Conservation (phyloP, 2,329 filamentous ascomycete species). For the Didymella lethalis region DNA sequence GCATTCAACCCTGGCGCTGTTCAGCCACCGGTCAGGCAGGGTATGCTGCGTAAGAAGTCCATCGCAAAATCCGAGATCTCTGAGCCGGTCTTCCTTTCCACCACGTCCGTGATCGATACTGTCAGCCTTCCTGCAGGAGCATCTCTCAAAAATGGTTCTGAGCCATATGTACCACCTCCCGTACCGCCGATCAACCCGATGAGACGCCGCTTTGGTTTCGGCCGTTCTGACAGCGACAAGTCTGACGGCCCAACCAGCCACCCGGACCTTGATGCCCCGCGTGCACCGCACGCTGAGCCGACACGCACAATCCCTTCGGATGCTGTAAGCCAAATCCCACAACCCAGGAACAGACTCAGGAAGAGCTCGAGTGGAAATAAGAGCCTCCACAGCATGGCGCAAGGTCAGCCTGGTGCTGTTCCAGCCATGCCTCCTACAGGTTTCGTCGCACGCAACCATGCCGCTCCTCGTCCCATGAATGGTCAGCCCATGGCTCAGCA, state of each 20-base stretch:
- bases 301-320: slow-evolving; percentile 57
- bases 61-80: slow-evolving; percentile 69
- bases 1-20: slow-evolving; percentile 42
- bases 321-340: slow-evolving; percentile 36
- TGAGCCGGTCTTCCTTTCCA: slow-evolving; percentile 63
- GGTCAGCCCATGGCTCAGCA: slow-evolving; percentile 31
- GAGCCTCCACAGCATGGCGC: slow-evolving; percentile 55
- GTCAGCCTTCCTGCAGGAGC: slow-evolving; percentile 65
- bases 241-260: slow-evolving; percentile 50
- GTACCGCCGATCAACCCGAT: slow-evolving; percentile 68
- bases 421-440: slow-evolving; percentile 41
- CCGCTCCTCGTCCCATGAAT: slow-evolving; percentile 42
- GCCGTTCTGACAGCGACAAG: slow-evolving; percentile 48
- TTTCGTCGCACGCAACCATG: slow-evolving; percentile 39
- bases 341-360: slow-evolving; percentile 53
- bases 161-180: slow-evolving; percentile 50
- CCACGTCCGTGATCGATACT: slow-evolving; percentile 66
- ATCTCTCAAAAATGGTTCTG: slow-evolving; percentile 61
- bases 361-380: slow-evolving; percentile 62
- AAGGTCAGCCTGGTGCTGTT: slow-evolving; percentile 33
- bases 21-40: slow-evolving; percentile 40
- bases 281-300: slow-evolving; percentile 43
- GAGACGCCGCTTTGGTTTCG: slow-evolving; percentile 59
- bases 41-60: slow-evolving; percentile 61
- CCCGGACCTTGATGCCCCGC: slow-evolving; percentile 42